These are phyloP conservation scores for Penicillium sp. DNA, from an alignment of 2,329 filamentous ascomycete species.

Conservation along the genomic window DNA sequence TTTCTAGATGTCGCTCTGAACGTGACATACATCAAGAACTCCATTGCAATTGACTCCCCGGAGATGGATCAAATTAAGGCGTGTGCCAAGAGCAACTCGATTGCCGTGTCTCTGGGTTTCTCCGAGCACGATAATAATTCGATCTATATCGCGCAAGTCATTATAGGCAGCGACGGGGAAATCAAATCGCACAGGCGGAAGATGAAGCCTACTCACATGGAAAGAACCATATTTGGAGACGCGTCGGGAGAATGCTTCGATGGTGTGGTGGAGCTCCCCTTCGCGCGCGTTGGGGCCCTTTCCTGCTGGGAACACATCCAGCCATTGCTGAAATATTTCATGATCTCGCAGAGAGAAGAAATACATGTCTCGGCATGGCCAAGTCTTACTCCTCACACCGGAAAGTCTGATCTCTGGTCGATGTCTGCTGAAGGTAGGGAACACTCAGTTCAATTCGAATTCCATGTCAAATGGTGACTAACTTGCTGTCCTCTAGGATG, in stretches of 20 bases:
- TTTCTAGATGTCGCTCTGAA: constrained; percentile 8
- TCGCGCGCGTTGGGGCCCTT: constrained; percentile 47
- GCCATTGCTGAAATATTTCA: constrained; percentile 54
- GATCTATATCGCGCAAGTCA: constrained; percentile 14
- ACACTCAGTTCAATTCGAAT: background rate
- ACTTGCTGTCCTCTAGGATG: constrained; percentile 22
- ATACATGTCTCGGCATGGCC: constrained; percentile 57
- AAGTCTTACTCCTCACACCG: constrained; percentile 4
- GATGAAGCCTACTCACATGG: constrained; percentile 58
- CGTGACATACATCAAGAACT: constrained; percentile 13
- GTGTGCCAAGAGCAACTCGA: background rate
- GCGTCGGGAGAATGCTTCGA: constrained; percentile 41
- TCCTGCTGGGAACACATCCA: constrained; percentile 57
- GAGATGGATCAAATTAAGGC: constrained; percentile 13
- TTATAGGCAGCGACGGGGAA: constrained; percentile 9
- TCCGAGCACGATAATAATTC: constrained; percentile 7
- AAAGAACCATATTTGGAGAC: constrained; percentile 55
- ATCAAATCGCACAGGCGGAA: constrained; percentile 55
- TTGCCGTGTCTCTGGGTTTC: constrained; percentile 10
- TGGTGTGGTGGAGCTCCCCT: constrained; percentile 42
- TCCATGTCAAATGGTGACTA: background rate
- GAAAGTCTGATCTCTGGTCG: constrained; percentile 28
- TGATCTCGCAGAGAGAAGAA: constrained; percentile 46
- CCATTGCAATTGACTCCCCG: constrained; percentile 6
- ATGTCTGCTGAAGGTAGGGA: constrained; percentile 33